Evolutionary conservation across 441 rosid genomes (phyloP), one percentile per base, ranked within the genome.

Genomic region (Eutrema salsugineum): DNA sequence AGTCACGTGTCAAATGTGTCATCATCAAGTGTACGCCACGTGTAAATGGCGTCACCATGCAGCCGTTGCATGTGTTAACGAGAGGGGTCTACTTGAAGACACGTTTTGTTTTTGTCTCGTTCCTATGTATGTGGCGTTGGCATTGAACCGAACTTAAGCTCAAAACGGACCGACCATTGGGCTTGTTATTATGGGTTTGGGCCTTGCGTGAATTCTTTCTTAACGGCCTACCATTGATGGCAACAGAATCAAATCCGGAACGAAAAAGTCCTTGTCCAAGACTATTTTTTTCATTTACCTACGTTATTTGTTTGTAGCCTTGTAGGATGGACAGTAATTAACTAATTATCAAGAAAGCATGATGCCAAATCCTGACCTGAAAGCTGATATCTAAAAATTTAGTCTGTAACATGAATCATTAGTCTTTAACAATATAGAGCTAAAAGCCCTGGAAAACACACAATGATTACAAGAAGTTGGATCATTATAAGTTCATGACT

Each of bases 31-130:
- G 33, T 14, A 15, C 4, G 71, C 17, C 75, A 87, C 91, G 89
- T 92, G 96, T 79, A 81, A 59, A 69, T 56, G 65, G 32, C 84
- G 62, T 79, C 75, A 63, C 24, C 96, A 84, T 88, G 98, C 93
- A 84, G 66, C 74, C 72, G 79, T 27, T 84, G 88, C 98, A 87
- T 63, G 79, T 86, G 96, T 73, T 59, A 59, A 56, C 19, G 54
- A 55, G 70, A 30, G 62, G 57, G 55, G 60, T 65, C 28, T 30
- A 39, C 48, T 72, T 42, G 11, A 43, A 28, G 93, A 86, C 94
- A 87, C 92, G 89, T 80, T 64, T 39, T 63, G 54, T 27, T 75
- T 63, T 49, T 57, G 68, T 70, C 30, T 70, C 19, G 19, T 47
- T 59, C 33, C 16, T 70, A 1, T 3, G 28, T 11, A 19, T 62